Conservation (phyloP, 2,329 filamentous ascomycete species). For the Colletotrichum zoysiae region DNA sequence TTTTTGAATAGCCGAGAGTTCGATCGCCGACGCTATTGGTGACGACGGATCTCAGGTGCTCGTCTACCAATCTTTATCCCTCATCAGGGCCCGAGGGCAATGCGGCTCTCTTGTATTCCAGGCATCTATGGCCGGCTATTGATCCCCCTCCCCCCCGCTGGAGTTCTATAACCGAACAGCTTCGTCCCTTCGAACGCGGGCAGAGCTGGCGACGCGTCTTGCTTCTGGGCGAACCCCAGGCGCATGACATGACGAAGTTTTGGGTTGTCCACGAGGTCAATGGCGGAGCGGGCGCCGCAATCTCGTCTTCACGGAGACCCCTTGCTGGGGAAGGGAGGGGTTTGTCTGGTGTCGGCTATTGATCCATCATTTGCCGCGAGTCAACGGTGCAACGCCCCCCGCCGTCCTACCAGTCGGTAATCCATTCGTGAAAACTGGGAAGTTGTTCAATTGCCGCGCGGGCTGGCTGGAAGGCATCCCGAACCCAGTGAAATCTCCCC, state of each 20-base stretch:
- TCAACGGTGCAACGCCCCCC: background rate
- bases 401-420: conserved; percentile 22
- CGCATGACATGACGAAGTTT: background rate
- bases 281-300: background rate
- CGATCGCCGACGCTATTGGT: conserved; percentile 37
- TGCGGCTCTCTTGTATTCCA: background rate
- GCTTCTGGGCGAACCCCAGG: background rate
- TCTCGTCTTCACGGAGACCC: background rate
- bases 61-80: background rate
- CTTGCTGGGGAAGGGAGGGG: background rate
- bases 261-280: background rate
- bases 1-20: conserved; percentile 28
- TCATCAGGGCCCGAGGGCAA: background rate
- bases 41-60: background rate
- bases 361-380: background rate
- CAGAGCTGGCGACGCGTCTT: too few species aligned
- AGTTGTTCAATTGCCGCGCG: conserved; percentile 19
- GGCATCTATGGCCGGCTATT: background rate
- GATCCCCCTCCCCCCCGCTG: too few species aligned
- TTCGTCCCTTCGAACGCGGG: background rate
- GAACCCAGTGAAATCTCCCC: background rate
- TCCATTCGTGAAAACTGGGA: background rate
- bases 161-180: background rate
- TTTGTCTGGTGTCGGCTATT: conserved; percentile 11
- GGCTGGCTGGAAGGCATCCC: background rate